Conservation (phyloP, 768 basidiomycete species). For the Hysterangium stoloniferum region DNA sequence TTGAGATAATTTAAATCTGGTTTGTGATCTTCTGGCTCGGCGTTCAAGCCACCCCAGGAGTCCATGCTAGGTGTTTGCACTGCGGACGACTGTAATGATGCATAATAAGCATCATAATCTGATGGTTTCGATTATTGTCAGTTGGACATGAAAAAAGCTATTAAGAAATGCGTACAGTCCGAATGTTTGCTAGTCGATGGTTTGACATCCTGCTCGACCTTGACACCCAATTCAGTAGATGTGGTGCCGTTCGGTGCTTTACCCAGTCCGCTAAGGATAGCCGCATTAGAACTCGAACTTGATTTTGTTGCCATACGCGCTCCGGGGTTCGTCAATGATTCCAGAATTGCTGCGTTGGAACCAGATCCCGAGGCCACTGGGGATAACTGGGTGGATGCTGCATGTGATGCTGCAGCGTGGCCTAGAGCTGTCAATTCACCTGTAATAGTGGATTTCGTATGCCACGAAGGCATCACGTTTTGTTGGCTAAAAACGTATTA, state of each 20-base stretch:
- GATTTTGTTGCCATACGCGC: background rate
- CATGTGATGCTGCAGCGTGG: slow-evolving; percentile 59
- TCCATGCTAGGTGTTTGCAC: slow-evolving; percentile 48
- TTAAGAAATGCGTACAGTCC: slow-evolving; percentile 46
- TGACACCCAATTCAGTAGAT: slow-evolving; percentile 18
- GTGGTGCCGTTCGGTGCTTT: slow-evolving; percentile 35
- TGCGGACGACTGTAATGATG: slow-evolving; percentile 57
- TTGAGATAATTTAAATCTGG: slow-evolving; percentile 24
- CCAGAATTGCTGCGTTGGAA: slow-evolving; percentile 42
- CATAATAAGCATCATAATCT: slow-evolving; percentile 84
- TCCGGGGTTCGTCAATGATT: slow-evolving; percentile 7
- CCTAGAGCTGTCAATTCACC: slow-evolving; percentile 87
- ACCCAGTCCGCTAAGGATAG: slow-evolving; percentile 63
- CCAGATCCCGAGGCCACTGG: slow-evolving; percentile 24
- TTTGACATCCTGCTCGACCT: slow-evolving; percentile 32
- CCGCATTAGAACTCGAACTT: slow-evolving; percentile 18
- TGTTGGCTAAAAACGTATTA: slow-evolving; percentile 42
- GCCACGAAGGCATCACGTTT: slow-evolving; percentile 91
- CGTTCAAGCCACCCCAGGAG: slow-evolving; percentile 43
- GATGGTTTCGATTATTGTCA: background rate
- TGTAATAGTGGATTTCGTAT: slow-evolving; percentile 91
- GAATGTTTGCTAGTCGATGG: slow-evolving; percentile 47
- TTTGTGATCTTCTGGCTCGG: slow-evolving; percentile 59
- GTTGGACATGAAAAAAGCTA: background rate
- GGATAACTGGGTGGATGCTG: slow-evolving; percentile 28